Conservation (phyloP, 768 basidiomycete genomes). For the Boletus rubroflammeus region DNA sequence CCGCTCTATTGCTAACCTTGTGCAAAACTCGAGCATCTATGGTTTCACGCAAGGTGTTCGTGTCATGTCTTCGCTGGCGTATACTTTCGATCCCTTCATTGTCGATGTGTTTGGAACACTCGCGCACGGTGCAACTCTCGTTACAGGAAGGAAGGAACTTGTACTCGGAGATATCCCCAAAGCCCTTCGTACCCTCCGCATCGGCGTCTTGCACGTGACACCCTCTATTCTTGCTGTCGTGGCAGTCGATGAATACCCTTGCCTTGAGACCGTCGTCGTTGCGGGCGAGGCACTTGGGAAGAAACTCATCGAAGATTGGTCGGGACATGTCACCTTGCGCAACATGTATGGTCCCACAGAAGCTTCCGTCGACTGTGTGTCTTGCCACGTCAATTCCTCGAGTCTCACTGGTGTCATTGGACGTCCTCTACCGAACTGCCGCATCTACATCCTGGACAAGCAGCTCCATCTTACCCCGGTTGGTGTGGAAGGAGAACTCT, state of each 20-base stretch:
- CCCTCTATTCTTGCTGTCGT: conserved; percentile 31
- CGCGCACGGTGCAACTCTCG: conserved; percentile 20
- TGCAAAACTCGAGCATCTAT: conserved; percentile 19
- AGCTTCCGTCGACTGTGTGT: conserved; percentile 29
- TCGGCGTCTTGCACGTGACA: conserved; percentile 28
- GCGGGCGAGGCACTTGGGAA: conserved; percentile 23
- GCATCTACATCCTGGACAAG: conserved; percentile 30
- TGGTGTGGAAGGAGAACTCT: conserved; percentile 27
- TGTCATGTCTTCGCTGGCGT: conserved; percentile 28
- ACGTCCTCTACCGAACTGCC: conserved; percentile 30
- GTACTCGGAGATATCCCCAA: conserved; percentile 30
- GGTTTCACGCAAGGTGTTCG: conserved; percentile 24
- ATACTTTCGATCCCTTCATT: conserved; percentile 28
- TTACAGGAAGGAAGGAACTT: conserved; percentile 23
- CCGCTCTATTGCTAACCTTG: conserved; percentile 19
- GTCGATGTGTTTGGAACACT: conserved; percentile 18
- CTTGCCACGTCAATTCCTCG: conserved; percentile 23
- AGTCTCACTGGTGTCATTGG: conserved; percentile 26
- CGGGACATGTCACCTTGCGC: conserved; percentile 22
- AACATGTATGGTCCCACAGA: conserved; percentile 37
- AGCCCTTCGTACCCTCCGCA: conserved; percentile 25
- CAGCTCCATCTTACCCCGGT: conserved; percentile 25
- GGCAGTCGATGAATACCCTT: conserved; percentile 25
- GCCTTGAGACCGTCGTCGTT: conserved; percentile 27
- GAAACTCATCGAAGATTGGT: conserved; percentile 26